Evolutionary conservation across 73 alveolate species (phyloP).

Genomic region (Paramecium caudatum): DNA sequence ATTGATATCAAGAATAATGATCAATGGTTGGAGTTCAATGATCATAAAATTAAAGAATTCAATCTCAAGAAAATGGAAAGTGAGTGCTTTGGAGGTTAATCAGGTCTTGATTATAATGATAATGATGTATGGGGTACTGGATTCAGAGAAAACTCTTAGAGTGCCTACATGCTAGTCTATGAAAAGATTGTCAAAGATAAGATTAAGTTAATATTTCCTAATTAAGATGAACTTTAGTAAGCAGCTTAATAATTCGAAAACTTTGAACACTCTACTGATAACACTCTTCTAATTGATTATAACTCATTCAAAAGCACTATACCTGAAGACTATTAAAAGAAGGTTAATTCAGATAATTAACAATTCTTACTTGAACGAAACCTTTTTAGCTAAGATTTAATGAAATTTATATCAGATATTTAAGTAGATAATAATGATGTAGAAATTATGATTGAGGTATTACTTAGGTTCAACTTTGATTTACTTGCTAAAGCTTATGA

Average conservation of each 20-base stretch:
- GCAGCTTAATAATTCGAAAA: conserved; percentile 20
- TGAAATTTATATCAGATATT: conserved; percentile 40
- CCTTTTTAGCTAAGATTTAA: conserved; percentile 2
- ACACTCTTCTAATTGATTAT: conserved; percentile 46
- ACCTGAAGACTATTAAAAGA: conserved; percentile 43
- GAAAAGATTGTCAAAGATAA: conserved; percentile 89
- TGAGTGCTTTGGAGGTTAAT: conserved; percentile 94
- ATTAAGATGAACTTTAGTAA: conserved; percentile 57
- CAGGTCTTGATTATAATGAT: conserved; percentile 77
- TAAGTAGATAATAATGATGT: neutral
- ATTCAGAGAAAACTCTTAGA: conserved; percentile 82
- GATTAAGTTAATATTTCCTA: conserved; percentile 69
- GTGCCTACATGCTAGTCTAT: conserved; percentile 98
- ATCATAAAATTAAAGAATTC: conserved; percentile 81
- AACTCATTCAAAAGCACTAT: conserved; percentile 23
- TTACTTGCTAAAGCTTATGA: conserved; percentile 63
- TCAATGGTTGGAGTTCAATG: conserved; percentile 94
- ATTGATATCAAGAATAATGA: conserved; percentile 39
- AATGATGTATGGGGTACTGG: conserved; percentile 79
- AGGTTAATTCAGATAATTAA: conserved; percentile 71
- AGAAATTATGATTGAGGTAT: neutral
- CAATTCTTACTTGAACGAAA: conserved; percentile 35
- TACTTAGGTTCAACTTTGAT: conserved; percentile 48
- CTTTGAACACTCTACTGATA: neutral
- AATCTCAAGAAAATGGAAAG: conserved; percentile 78